Conservation (phyloP, 352 stramenopile genomes). For the Phytopythium kandeliae region DNA sequence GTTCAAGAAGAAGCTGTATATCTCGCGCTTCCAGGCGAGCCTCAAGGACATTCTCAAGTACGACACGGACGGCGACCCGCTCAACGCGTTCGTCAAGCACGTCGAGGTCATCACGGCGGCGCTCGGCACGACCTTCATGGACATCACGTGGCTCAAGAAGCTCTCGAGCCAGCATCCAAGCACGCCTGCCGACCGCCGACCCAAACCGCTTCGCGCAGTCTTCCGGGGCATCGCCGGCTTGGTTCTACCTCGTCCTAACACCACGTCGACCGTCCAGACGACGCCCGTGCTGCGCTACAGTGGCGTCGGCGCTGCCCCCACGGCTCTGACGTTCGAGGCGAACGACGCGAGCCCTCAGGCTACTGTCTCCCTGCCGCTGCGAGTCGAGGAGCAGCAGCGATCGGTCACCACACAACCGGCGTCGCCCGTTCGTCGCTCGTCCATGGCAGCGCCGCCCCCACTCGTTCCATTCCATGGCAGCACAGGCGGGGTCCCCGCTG, state of each 20-base stretch:
- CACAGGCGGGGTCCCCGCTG: slow-evolving; percentile 1
- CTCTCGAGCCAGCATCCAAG: slow-evolving; percentile 30
- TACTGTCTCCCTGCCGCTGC: not conserved
- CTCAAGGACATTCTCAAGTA: slow-evolving; percentile 77
- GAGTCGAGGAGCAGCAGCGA: not conserved
- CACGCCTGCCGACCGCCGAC: slow-evolving; percentile 13
- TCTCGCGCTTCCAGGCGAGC: slow-evolving; percentile 54
- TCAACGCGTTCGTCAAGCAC: slow-evolving; percentile 66
- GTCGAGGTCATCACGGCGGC: slow-evolving; percentile 66
- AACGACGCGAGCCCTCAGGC: no score
- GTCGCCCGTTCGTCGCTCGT: not conserved
- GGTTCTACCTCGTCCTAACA: not conserved
- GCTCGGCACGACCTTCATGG: slow-evolving; percentile 43
- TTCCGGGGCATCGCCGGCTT: not conserved
- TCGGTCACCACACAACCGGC: not conserved
- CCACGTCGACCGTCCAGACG: not conserved
- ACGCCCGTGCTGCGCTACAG: not conserved
- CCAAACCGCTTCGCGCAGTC: not conserved
- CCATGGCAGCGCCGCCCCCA: not conserved
- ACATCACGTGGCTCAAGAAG: slow-evolving; percentile 55
- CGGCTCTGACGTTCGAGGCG: not conserved
- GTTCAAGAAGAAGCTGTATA: slow-evolving; percentile 71
- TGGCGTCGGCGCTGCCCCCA: not conserved
- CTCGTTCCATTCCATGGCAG: not conserved
- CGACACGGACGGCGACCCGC: slow-evolving; percentile 61